These are phyloP conservation scores for Apiospora rasikravindrae DNA, from an alignment of 2,329 filamentous ascomycete species.

Conservation along the genomic window DNA sequence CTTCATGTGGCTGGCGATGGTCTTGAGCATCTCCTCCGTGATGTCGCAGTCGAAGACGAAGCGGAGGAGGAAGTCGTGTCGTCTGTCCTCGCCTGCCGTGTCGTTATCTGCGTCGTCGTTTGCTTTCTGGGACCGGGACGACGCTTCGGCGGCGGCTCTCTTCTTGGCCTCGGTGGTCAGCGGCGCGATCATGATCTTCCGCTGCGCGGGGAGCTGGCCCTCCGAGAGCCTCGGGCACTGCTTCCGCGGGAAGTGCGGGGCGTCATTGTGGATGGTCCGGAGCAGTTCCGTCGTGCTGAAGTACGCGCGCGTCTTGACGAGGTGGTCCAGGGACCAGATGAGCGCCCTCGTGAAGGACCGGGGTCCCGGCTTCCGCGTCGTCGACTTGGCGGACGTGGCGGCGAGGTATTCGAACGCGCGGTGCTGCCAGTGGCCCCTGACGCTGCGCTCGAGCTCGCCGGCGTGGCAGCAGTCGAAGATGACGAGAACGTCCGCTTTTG, in stretches of 20 bases:
- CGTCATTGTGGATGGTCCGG: not conserved
- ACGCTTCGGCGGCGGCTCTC: not conserved
- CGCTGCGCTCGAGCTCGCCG: not conserved
- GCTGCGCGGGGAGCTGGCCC: not conserved
- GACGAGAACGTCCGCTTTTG: not conserved
- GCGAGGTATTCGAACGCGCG: not conserved
- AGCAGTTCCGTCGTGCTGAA: not conserved
- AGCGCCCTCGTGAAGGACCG: not conserved
- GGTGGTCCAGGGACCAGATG: not conserved
- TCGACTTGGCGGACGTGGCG: not conserved
- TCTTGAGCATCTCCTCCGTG: not conserved
- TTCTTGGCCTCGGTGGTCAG: not conserved
- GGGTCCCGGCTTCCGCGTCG: not conserved
- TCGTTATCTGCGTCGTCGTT: not conserved
- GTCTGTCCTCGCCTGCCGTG: not conserved
- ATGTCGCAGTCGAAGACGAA: not conserved
- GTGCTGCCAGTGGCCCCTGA: not conserved
- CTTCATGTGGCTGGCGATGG: not conserved
- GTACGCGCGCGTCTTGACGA: not conserved
- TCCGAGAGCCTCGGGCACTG: not conserved
- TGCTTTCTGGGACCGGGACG: not conserved
- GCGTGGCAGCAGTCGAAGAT: conserved; percentile 4
- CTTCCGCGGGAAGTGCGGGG: not conserved
- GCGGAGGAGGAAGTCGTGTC: not conserved
- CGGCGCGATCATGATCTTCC: not conserved